Percentiles rank a stretch among this genome's conserved stretches.
These are phyloP conservation scores for Cryoendolithus antarcticus DNA, from an alignment of 2,329 filamentous ascomycete species.

Conservation along the genomic window DNA sequence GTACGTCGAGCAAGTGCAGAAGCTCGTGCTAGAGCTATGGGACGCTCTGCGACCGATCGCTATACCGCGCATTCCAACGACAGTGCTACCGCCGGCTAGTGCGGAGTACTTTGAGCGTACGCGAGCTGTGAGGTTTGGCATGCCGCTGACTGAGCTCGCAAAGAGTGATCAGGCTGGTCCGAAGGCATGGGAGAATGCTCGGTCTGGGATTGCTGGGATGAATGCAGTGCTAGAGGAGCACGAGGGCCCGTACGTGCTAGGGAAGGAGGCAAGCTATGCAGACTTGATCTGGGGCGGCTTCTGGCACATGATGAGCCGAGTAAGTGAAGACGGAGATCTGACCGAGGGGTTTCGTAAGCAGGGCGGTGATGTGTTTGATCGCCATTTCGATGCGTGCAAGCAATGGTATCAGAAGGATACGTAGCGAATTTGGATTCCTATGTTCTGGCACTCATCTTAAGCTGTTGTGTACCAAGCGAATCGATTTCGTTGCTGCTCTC, in stretches of 20 bases:
- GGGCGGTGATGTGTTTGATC: too few relatives aligned
- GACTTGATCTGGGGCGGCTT: conserved; percentile 43
- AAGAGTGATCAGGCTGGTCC: conserved; percentile 32
- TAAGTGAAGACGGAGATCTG: too few relatives aligned
- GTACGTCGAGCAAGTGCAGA: conserved; percentile 26
- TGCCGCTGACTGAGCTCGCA: conserved; percentile 39
- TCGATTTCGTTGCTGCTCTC: too few relatives aligned
- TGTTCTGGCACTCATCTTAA: too few relatives aligned
- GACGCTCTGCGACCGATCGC: conserved; percentile 29
- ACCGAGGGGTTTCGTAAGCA: too few relatives aligned
- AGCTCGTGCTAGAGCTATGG: conserved; percentile 30
- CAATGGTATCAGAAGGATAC: too few relatives aligned
- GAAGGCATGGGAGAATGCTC: conserved; percentile 35
- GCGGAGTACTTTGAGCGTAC: conserved; percentile 45
- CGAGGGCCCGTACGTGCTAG: conserved; percentile 49
- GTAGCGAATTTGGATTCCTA: too few relatives aligned
- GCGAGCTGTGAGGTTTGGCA: conserved; percentile 38
- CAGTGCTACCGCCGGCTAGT: conserved; percentile 40
- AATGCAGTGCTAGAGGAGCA: conserved; percentile 41
- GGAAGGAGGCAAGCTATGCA: conserved; percentile 42
- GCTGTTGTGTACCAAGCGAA: too few relatives aligned
- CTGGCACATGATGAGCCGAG: conserved; percentile 13
- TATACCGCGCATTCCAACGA: conserved; percentile 37
- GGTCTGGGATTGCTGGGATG: conserved; percentile 25
- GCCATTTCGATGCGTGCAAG: too few relatives aligned